A percentile compares a stretch with the other conserved stretches of the same genome.
These are phyloP conservation scores for Myxozyma mucilagina DNA, from an alignment of 805 yeast genomes.

Conservation along the genomic window DNA sequence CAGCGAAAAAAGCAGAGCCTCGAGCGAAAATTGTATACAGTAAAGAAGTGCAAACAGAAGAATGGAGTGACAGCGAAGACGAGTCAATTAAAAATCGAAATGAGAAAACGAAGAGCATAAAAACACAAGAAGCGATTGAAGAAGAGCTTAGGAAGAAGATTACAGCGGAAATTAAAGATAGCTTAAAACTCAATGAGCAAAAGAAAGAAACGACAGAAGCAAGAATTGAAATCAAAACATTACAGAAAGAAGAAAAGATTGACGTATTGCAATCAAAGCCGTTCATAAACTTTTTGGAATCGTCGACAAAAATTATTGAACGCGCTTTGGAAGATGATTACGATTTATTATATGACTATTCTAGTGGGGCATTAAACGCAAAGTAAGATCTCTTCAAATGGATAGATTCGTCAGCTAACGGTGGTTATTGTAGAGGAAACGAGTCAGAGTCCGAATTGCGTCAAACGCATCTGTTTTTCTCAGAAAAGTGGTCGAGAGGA, in stretches of 20 bases:
- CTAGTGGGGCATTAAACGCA: slow-evolving; percentile 4
- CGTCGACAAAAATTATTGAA: slow-evolving; percentile 38
- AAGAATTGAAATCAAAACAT: neutral
- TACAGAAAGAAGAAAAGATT: neutral
- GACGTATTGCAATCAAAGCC: neutral
- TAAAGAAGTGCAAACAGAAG: slow-evolving; percentile 38
- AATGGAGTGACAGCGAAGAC: neutral
- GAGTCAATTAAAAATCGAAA: neutral
- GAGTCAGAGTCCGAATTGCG: slow-evolving; percentile 24
- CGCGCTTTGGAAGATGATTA: slow-evolving; percentile 38
- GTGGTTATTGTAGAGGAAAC: neutral
- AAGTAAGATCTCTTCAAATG: neutral
- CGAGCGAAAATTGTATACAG: slow-evolving; percentile 30
- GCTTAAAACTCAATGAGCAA: neutral
- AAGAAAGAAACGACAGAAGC: neutral
- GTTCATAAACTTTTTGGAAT: slow-evolving; percentile 11
- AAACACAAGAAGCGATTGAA: neutral
- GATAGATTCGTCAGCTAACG: no score
- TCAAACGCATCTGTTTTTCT: slow-evolving; percentile 32
- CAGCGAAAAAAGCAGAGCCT: neutral
- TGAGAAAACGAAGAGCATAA: neutral
- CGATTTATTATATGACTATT: slow-evolving; percentile 39
- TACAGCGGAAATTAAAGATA: slow-evolving; percentile 11
- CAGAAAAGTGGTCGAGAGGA: slow-evolving; percentile 29
- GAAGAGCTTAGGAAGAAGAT: slow-evolving; percentile 12